Conservation (phyloP, 768 basidiomycete species). For the Lanmaoa rubissima region DNA sequence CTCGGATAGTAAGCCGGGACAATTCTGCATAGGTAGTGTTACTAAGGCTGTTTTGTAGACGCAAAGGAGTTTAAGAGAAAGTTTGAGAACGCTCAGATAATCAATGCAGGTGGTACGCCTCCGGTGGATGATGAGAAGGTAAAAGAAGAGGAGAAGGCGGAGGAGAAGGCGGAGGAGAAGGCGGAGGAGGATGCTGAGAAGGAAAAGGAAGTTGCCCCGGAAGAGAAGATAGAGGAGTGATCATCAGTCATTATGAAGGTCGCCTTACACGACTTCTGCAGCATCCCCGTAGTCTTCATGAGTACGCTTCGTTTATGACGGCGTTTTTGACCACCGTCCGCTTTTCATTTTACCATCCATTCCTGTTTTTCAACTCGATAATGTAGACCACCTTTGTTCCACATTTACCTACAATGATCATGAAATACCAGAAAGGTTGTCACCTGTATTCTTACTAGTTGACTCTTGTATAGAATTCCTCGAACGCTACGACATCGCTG, state of each 20-base stretch:
- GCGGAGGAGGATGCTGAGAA: slow-evolving; percentile 35
- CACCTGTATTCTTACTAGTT: not conserved
- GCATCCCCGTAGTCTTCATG: slow-evolving; percentile 3
- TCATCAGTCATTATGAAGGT: slow-evolving; percentile 4
- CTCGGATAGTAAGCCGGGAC: slow-evolving; percentile 76
- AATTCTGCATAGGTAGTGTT: not conserved
- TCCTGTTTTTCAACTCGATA: slow-evolving; percentile 16
- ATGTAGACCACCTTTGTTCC: slow-evolving; percentile 30
- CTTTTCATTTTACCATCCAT: slow-evolving; percentile 12
- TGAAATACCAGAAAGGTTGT: slow-evolving; percentile 26
- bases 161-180: slow-evolving; percentile 25
- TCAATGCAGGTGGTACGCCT: slow-evolving; percentile 44
- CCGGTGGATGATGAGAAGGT: slow-evolving; percentile 25
- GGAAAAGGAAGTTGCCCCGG: slow-evolving; percentile 26
- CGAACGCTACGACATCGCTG: not conserved
- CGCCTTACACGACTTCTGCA: slow-evolving; percentile 4
- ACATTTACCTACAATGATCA: slow-evolving; percentile 28
- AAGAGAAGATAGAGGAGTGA: slow-evolving; percentile 37
- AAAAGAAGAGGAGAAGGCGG: slow-evolving; percentile 24
- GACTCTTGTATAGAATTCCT: not conserved
- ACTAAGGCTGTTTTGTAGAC: slow-evolving; percentile 43
- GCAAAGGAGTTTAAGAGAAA: slow-evolving; percentile 85
- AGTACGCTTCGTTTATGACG: slow-evolving; percentile 10
- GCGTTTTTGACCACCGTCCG: slow-evolving; percentile 1
- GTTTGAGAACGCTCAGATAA: slow-evolving; percentile 83